Evolutionary conservation across 495 filamentous ascomycete genomes (phyloP), one percentile per base, ranked within the genome.

Genomic region (Coniosporium apollinis): DNA sequence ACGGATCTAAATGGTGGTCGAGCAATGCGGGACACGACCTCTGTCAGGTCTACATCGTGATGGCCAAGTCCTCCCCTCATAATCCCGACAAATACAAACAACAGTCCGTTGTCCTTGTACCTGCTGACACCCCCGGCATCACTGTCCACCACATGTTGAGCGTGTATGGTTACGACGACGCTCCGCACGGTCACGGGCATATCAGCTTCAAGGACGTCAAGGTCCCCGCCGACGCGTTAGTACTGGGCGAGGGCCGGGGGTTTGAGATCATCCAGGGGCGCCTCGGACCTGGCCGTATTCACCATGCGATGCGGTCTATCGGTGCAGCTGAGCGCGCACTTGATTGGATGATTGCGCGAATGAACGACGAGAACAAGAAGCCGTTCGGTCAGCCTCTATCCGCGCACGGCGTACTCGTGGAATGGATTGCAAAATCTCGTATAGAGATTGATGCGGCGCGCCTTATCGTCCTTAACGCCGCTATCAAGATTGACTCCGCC

Each of bases 201-300:
- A 75, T 94, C 53, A 72, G 63, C 36, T 94, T 94, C 64, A 66
- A 74, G 18, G 73, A 92, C 48, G 85, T 89, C 30, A 78, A 82
- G 40, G 75, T 94, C 0, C 84, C 83, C 13, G 66, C 63, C 4
- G 53, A 65, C 38, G 82, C 81, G 54, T 70, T 94, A 44, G 77
- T 94, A 6, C 73, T 94, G 20, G 86, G 85, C 33, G 79, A 83
- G 53, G 83, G 85, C 38, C 74, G 84, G 30, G 86, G 85, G n/a
- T 93, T 93, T 57, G 86, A 94, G 55, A 92, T 94, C 51, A 92
- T 93, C 55, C 85, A 94, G 54, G 85, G 86, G 22, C 77, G 85
- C 29, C 71, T 94, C 19, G 85, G 85, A 3, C 85, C 86, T 14
- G 85, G 86, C 9, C 78, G 86, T 25, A 92, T 94, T 52, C 86